A percentile compares a stretch with the other conserved stretches of the same genome.
These are phyloP conservation scores for Jimgerdemannia lactiflua DNA, from an alignment of 192 early-diverging fungal species.

Conservation along the genomic window DNA sequence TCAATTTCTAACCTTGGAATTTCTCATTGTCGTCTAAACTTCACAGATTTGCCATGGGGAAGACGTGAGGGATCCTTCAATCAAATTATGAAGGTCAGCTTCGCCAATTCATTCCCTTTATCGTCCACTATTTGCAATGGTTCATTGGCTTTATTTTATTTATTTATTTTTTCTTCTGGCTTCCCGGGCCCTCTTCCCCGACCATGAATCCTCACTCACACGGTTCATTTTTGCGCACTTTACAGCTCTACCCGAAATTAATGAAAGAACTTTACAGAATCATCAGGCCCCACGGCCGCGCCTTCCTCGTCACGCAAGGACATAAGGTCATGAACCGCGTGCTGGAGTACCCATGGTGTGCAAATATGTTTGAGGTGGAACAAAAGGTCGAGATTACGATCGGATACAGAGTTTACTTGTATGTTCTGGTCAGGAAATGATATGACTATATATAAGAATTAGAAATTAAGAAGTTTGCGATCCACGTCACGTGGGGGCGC, in stretches of 20 bases:
- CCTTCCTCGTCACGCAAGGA: conserved; percentile 40
- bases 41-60: conserved; percentile 30
- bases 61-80: conserved; percentile 20
- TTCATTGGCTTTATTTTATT: conserved; percentile 1
- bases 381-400: conserved; percentile 9
- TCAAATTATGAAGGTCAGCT: conserved; percentile 15
- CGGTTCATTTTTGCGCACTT: conserved; percentile 9
- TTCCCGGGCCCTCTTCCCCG: too few relatives aligned
- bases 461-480: too few relatives aligned
- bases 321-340: conserved; percentile 38
- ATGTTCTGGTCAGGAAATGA: conserved; percentile 13
- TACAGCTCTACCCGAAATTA: conserved; percentile 42
- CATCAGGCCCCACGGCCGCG: conserved; percentile 29
- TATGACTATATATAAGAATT: too few relatives aligned
- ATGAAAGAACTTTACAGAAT: conserved; percentile 30
- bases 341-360: conserved; percentile 25
- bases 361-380: conserved; percentile 13
- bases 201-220: too few relatives aligned
- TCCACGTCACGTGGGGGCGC: too few relatives aligned
- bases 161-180: neutral
- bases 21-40: neutral
- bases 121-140: neutral
- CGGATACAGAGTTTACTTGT: conserved; percentile 24
- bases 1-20: neutral
- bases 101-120: too few relatives aligned